Base-by-base conservation (phyloP, 2,329 filamentous ascomycete species). In the Claviceps fusiformis region DNA sequence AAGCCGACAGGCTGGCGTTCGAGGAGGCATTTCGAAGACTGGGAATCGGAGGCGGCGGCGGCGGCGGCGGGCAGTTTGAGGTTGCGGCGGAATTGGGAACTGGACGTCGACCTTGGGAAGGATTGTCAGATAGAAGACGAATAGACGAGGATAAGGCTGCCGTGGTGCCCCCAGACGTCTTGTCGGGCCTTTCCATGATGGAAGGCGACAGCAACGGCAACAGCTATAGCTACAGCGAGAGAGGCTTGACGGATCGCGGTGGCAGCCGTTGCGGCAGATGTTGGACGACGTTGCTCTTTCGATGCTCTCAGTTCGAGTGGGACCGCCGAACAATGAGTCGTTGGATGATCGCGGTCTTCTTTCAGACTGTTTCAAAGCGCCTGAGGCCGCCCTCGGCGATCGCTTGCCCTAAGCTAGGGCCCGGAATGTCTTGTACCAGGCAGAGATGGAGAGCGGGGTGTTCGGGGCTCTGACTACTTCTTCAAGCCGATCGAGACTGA, bases 1-100 rank as follows among this genome's bases (percentile, higher is more conserved):
- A 72, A 17, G 76, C 69, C 13, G 78, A 75, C 50, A 82, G 67
- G 15, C 71, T 75, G 35, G 74, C 71, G 59, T 68, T 71, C 15
- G 73, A 73, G 44, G 74, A 66, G 55, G 73, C 69, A 68, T 75
- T 71, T 65, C 77, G 74, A 54, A 77, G 62, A 50, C 63, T 70
- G 41, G 75, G 73, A 52, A 77, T 74, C 31, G 77, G 75, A 19
- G 72, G 73, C 43, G 72, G 70, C 44, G 71, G 73, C 44, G 71
- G 73, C 31, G 67, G 70, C 56, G 66, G 66, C 58, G 66, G 67
- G 52, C 70, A 70, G 59, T 74, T 74, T 53, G 70, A 67, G 59
- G 69, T 63, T 55, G 70, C 62, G 56, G 68, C 60, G 58, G 68
- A 70, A 60, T 68, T 71, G 56, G 67, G 69, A 19, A 71, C 66